These are phyloP conservation scores for Podospora pseudoanserina DNA, from an alignment of 495 filamentous ascomycete species.

Conservation along the genomic window DNA sequence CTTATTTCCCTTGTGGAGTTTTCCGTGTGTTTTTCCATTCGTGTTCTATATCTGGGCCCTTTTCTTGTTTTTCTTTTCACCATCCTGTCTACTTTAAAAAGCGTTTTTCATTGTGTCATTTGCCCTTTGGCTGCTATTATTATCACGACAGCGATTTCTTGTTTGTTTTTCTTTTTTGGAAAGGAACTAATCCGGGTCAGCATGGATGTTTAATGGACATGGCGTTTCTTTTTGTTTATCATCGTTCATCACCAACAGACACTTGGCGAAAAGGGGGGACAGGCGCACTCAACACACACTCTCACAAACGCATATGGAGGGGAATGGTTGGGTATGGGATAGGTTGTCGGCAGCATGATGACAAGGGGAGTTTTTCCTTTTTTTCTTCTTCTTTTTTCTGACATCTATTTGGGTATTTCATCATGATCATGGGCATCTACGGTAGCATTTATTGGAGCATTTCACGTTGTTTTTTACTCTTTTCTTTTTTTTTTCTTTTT, in stretches of 20 bases:
- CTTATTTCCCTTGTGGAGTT: neutral
- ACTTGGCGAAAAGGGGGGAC: neutral
- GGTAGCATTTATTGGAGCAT: neutral
- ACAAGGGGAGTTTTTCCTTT: neutral
- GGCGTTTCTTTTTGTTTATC: conserved; percentile 4
- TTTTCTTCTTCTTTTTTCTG: neutral
- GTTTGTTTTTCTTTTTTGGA: neutral
- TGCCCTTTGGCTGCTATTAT: conserved; percentile 1
- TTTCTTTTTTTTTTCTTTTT: neutral
- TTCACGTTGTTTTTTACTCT: too few relatives aligned
- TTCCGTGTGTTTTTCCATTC: neutral
- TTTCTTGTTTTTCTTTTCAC: conserved; percentile 1
- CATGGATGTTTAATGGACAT: neutral
- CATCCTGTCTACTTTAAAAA: conserved; percentile 1
- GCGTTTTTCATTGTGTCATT: conserved; percentile 6
- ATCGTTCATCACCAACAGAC: neutral
- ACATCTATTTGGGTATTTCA: neutral
- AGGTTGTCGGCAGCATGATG: neutral
- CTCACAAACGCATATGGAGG: neutral
- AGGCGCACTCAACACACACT: neutral
- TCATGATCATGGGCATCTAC: neutral
- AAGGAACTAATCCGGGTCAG: neutral
- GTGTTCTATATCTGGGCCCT: neutral
- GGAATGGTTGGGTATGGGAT: neutral
- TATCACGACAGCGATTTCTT: neutral